Conservation (phyloP, 2,329 filamentous ascomycete species). For the Dothideomycetidae sp. region DNA sequence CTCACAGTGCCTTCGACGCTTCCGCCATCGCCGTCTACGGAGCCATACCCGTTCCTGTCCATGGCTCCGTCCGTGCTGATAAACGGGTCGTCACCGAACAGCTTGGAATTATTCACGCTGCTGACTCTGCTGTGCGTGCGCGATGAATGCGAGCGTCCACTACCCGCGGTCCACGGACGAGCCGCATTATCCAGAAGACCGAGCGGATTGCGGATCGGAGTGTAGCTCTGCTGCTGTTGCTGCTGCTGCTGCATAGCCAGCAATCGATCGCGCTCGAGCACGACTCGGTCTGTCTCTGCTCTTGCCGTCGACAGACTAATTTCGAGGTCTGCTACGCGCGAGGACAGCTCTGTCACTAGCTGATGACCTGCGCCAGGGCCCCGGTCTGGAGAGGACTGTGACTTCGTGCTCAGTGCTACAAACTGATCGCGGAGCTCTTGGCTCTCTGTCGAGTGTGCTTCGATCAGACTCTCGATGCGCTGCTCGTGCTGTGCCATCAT, state of each 20-base stretch:
- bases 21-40: conserved; percentile 4
- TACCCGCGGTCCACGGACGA: conserved; percentile 5
- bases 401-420: neutral
- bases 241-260: neutral
- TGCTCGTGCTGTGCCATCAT: neutral
- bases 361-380: neutral
- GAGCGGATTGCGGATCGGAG: conserved; percentile 4
- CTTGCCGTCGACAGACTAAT: neutral
- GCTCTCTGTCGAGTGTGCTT: neutral
- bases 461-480: neutral
- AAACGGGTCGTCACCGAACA: conserved; percentile 6
- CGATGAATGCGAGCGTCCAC: neutral
- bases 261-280: neutral
- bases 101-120: neutral
- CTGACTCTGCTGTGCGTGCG: neutral
- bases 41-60: neutral
- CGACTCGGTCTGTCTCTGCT: conserved; percentile 4
- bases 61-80: neutral
- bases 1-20: conserved; percentile 11
- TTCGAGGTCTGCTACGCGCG: conserved; percentile 6
- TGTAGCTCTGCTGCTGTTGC: too few relatives aligned
- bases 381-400: neutral
- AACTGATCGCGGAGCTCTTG: neutral
- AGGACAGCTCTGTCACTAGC: conserved; percentile 6
- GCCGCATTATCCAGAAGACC: conserved; percentile 4